Evolutionary conservation across 495 filamentous ascomycete genomes (phyloP).

Genomic region (Tuber melanosporum): DNA sequence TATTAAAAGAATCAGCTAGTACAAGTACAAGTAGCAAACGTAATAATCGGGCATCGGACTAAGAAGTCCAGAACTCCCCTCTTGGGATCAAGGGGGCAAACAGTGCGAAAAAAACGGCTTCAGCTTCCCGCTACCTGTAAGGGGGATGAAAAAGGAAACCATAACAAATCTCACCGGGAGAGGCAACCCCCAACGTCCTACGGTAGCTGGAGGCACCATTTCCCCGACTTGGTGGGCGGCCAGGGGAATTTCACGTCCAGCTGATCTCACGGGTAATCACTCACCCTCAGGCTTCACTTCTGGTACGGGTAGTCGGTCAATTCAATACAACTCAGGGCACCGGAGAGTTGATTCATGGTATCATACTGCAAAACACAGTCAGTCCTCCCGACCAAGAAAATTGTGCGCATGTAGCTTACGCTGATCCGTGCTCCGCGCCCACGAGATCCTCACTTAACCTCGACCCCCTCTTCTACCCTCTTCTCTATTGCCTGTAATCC

Average conservation of each 20-base stretch:
- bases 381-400: background rate
- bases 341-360: background rate
- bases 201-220: background rate
- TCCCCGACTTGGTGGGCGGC: background rate
- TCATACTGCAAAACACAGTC: background rate
- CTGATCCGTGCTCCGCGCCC: background rate
- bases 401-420: background rate
- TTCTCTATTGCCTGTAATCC: background rate
- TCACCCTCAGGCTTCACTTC: background rate
- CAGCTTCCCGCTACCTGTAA: background rate
- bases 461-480: background rate
- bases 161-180: background rate
- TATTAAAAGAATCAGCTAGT: too few relatives aligned
- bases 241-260: background rate
- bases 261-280: background rate
- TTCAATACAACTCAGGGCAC: background rate
- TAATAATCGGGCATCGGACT: background rate
- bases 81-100: background rate
- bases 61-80: background rate
- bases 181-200: background rate
- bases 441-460: background rate
- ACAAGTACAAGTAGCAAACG: background rate
- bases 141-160: too few relatives aligned
- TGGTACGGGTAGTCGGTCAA: background rate
- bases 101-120: background rate